Percentiles rank a stretch among this genome's conserved stretches.
These are phyloP conservation scores for Scedosporium aurantiacum DNA, from an alignment of 2,329 filamentous ascomycete genomes.

Conservation along the genomic window DNA sequence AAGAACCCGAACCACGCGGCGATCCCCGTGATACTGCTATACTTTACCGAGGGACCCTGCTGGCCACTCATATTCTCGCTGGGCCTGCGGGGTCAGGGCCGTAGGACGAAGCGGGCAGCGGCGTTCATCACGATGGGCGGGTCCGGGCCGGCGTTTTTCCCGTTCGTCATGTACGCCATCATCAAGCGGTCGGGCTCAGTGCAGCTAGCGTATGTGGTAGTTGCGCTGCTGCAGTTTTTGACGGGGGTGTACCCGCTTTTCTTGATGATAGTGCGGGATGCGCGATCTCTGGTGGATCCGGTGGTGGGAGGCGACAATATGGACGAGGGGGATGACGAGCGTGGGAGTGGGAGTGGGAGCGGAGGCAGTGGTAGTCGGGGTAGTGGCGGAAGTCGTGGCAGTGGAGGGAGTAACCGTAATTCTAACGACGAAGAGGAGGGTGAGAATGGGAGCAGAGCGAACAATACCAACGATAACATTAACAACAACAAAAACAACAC, in stretches of 20 bases:
- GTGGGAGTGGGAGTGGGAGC: background rate
- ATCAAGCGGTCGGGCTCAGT: constrained; percentile 48
- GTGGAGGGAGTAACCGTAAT: background rate
- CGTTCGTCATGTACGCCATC: constrained; percentile 62
- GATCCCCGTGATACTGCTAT: constrained; percentile 57
- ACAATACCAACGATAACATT: background rate
- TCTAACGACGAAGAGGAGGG: background rate
- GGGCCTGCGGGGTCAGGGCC: constrained; percentile 67
- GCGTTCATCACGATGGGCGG: constrained; percentile 69
- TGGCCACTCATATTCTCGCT: constrained; percentile 76
- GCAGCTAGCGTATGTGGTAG: constrained; percentile 52
- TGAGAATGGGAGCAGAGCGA: background rate
- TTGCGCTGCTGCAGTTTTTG: constrained; percentile 39
- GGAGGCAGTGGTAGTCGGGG: background rate
- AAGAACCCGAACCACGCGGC: constrained; percentile 36
- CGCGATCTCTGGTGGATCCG: constrained; percentile 30
- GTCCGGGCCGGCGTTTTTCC: constrained; percentile 62
- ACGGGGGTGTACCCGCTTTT: constrained; percentile 38
- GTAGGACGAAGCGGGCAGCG: constrained; percentile 68
- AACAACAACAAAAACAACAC: background rate
- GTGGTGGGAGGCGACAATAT: background rate
- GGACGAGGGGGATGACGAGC: background rate
- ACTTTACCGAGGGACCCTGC: constrained; percentile 73
- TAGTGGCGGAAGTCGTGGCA: background rate
- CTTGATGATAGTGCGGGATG: constrained; percentile 34